Conservation (phyloP, 768 basidiomycete genomes). For the Dacryopinax primogenitus region DNA sequence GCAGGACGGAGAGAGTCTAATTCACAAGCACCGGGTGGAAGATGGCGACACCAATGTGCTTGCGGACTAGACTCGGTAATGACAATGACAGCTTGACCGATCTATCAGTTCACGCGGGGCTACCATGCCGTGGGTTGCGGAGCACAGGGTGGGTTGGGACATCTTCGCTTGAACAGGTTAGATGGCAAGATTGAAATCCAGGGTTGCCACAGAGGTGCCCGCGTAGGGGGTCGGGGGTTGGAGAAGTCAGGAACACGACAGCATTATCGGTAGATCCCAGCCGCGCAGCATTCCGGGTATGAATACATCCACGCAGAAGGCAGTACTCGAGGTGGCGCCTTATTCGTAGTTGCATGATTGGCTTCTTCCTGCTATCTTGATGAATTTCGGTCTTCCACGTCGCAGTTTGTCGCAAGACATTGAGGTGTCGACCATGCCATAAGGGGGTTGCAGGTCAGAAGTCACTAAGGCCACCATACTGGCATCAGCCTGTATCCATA, state of each 20-base stretch:
- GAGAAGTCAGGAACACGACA: background rate
- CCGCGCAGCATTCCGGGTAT: background rate
- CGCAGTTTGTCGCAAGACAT: background rate
- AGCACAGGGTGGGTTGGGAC: background rate
- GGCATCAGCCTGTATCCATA: too few species aligned
- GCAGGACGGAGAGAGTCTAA: background rate
- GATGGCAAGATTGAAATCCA: conserved; percentile 4
- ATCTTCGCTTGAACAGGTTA: background rate
- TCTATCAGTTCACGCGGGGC: conserved; percentile 1
- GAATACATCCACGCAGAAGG: background rate
- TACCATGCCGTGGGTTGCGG: background rate
- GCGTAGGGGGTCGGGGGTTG: background rate
- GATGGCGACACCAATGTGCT: background rate
- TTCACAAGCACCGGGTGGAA: background rate
- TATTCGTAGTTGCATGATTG: background rate
- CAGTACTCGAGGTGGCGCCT: background rate
- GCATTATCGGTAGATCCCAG: background rate
- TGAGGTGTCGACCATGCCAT: too few species aligned
- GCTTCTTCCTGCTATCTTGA: conserved; percentile 5
- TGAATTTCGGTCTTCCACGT: background rate
- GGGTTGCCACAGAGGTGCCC: background rate
- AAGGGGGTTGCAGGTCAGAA: too few species aligned
- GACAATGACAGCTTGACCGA: background rate
- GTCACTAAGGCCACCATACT: background rate
- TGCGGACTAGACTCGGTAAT: conserved; percentile 2